Conservation (phyloP, 177 flowering plant species). For the Telopea speciosissima region DNA sequence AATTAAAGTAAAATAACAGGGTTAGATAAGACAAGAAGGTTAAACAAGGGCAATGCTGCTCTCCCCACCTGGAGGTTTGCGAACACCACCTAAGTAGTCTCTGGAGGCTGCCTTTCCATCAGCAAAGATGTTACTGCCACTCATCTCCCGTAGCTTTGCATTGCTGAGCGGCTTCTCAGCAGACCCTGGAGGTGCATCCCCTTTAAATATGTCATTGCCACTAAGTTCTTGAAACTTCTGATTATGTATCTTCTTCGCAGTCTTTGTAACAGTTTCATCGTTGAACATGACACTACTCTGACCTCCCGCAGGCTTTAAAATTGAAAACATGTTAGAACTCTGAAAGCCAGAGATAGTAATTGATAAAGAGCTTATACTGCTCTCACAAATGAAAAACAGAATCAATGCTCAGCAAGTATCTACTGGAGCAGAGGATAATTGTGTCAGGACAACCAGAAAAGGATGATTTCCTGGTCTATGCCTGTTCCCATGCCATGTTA, state of each 20-base stretch:
- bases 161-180: constrained; percentile 72
- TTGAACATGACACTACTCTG: constrained; percentile 34
- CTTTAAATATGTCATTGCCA: constrained; percentile 88
- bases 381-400: background rate
- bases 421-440: background rate
- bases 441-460: background rate
- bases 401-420: background rate
- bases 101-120: constrained; percentile 80
- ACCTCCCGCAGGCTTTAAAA: constrained; percentile 45
- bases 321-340: background rate
- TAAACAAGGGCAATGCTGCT: constrained; percentile 96
- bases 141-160: constrained; percentile 91
- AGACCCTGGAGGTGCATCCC: constrained; percentile 56
- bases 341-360: background rate
- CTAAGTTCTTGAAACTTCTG: constrained; percentile 77
- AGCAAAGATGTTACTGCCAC: constrained; percentile 85
- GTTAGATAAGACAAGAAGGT: constrained; percentile 28
- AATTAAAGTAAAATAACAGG: constrained; percentile 12
- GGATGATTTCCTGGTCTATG: background rate
- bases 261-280: constrained; percentile 57
- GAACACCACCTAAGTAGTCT: constrained; percentile 83
- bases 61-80: constrained; percentile 98
- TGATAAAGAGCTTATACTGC: background rate
- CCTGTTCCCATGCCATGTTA: background rate
- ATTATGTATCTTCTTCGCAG: constrained; percentile 75